These are phyloP conservation scores for Aurantiochytrium sp. DNA, from an alignment of 108 stramenopile species.

Conservation along the genomic window DNA sequence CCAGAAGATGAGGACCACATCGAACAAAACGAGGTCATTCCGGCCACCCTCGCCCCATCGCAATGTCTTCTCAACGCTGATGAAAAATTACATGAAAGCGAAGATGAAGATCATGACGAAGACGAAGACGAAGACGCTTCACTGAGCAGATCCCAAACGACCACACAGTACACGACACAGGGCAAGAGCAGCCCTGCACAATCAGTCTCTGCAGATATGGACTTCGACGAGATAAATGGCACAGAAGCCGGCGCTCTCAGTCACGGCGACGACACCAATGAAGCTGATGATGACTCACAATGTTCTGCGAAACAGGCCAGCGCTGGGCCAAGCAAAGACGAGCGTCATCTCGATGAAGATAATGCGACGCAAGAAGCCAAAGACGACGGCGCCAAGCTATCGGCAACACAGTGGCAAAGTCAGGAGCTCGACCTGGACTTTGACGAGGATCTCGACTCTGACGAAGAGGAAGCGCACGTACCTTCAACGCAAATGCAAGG, in stretches of 20 bases:
- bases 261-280: too few relatives aligned
- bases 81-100: background rate
- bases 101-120: background rate
- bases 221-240: background rate
- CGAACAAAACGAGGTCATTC: background rate
- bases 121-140: background rate
- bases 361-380: background rate
- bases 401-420: background rate
- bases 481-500: background rate
- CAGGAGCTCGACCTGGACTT: background rate
- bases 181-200: background rate
- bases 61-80: background rate
- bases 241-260: background rate
- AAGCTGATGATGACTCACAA: too few relatives aligned
- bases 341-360: background rate
- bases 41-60: background rate
- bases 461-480: background rate
- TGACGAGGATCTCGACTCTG: background rate
- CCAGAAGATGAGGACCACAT: background rate
- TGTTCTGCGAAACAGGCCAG: background rate
- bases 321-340: background rate
- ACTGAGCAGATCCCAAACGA: background rate
- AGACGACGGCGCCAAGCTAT: background rate
- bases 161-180: background rate
- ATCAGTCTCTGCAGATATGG: background rate